Conservation (phyloP, 192 early-diverging fungal genomes). For the Linnemannia elongata region DNA sequence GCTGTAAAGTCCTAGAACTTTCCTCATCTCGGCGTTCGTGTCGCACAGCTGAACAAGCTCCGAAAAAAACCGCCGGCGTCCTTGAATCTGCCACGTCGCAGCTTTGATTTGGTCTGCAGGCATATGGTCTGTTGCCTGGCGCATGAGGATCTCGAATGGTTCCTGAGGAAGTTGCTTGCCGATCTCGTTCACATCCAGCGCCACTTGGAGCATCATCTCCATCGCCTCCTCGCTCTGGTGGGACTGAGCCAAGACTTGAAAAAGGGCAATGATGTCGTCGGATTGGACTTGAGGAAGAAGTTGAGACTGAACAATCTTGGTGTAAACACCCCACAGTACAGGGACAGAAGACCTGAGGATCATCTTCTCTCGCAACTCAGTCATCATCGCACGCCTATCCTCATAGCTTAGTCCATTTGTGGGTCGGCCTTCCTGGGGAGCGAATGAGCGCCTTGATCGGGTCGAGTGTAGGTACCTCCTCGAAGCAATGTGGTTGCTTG, state of each 20-base stretch:
- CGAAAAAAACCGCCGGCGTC: constrained; percentile 47
- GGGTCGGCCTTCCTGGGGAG: background rate
- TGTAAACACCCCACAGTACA: constrained; percentile 29
- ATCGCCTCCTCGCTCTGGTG: constrained; percentile 38
- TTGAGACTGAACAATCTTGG: constrained; percentile 21
- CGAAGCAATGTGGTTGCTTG: background rate
- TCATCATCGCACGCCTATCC: constrained; percentile 14
- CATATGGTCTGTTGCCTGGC: constrained; percentile 28
- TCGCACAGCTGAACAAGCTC: constrained; percentile 41
- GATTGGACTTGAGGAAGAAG: constrained; percentile 19
- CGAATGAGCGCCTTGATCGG: constrained; percentile 20
- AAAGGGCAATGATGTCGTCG: constrained; percentile 34
- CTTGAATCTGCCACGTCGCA: constrained; percentile 38
- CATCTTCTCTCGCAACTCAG: constrained; percentile 41
- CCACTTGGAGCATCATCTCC: constrained; percentile 53
- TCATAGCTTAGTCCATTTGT: background rate
- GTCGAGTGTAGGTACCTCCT: constrained; percentile 26
- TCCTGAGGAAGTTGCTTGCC: constrained; percentile 51
- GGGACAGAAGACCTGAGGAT: constrained; percentile 17
- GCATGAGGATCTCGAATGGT: constrained; percentile 30
- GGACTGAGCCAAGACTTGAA: constrained; percentile 20
- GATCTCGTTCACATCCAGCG: constrained; percentile 41
- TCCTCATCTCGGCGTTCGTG: constrained; percentile 47
- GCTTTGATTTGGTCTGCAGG: constrained; percentile 47
- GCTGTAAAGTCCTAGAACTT: constrained; percentile 18